Evolutionary conservation across 2,329 filamentous ascomycete species (phyloP), one percentile per base, ranked within the genome.

Genomic region (Xylaria sp.): DNA sequence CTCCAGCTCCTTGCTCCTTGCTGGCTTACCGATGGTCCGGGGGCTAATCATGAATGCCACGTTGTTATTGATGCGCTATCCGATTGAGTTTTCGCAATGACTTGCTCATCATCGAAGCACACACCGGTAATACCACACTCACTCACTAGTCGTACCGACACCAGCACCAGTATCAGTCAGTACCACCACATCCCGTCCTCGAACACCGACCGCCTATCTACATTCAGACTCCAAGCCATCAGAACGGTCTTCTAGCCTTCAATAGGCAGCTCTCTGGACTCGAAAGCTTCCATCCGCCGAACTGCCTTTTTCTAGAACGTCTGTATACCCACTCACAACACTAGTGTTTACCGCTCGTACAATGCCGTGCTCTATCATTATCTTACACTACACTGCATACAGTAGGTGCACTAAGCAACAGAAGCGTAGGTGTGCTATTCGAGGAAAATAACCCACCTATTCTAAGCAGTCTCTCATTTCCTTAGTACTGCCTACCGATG

Each of bases 31-130:
- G 53, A 59, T 51, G 47, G 30, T 39, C 68, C 64, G 58, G 63
- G 47, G 61, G 64, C 56, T 67, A 69, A 61, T 69, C 64, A 64
- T 61, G 60, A 45, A 64, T 67, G 60, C 67, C 59, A 69, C 67
- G 64, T 61, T 67, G 50, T 66, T 27, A 27, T 27, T 54, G 63
- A 69, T 60, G 55, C 55, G 30, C 34, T 57, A 67, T 58, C 55
- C 64, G 61, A 61, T 64, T 39, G 27, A 36, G 6, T 59, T 67
- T 64, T 64, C 60, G 60, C 61, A 58, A 51, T 21, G n/a, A 60
- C 19, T 62, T 68, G 64, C 64, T 65, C 53, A 39, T 45, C 54
- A 56, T 65, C 65, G 39, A 47, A 55, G 11, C 30, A 56, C 47
- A 53, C 17, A 36, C 67, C 61, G 54, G 17, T 47, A 47, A 17